Conservation (phyloP, 768 basidiomycete genomes). For the Auriculariales sp. region DNA sequence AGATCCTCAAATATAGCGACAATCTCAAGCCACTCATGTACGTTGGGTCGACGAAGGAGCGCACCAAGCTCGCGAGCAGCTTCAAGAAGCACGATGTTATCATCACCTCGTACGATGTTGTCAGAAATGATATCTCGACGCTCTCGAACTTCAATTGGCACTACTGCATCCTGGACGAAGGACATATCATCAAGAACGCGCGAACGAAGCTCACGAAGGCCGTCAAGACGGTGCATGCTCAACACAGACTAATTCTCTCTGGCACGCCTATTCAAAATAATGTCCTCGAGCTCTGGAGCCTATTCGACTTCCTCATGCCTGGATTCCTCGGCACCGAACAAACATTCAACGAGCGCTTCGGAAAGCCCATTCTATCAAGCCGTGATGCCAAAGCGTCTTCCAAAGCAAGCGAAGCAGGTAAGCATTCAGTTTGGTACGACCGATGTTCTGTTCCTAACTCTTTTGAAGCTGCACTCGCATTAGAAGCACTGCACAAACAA, state of each 20-base stretch:
- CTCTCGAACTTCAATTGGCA: slow-evolving; percentile 72
- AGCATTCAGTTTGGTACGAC: slow-evolving; percentile 15
- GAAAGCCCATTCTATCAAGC: slow-evolving; percentile 89
- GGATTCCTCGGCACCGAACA: slow-evolving; percentile 94
- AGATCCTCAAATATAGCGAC: slow-evolving; percentile 83
- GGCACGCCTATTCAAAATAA: slow-evolving; percentile 99
- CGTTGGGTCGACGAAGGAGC: slow-evolving; percentile 74
- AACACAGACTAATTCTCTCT: slow-evolving; percentile 87
- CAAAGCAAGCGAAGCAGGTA: slow-evolving; percentile 88
- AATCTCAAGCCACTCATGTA: slow-evolving; percentile 78
- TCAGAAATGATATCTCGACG: slow-evolving; percentile 79
- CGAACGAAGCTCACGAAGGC: slow-evolving; percentile 97
- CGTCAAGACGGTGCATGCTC: slow-evolving; percentile 77
- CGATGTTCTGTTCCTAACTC: slow-evolving; percentile 1
- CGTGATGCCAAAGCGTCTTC: slow-evolving; percentile 76
- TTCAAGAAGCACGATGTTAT: slow-evolving; percentile 73
- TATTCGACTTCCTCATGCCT: slow-evolving; percentile 99
- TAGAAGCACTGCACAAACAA: slow-evolving; percentile 96
- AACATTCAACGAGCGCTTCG: slow-evolving; percentile 89
- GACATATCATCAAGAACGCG: slow-evolving; percentile 96
- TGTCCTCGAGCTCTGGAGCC: slow-evolving; percentile 92
- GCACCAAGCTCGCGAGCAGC: slow-evolving; percentile 48
- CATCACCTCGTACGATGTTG: slow-evolving; percentile 94
- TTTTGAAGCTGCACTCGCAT: slow-evolving; percentile 66
- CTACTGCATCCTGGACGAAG: slow-evolving; percentile 95